phyloP scores from a whole-genome alignment of 1,284 basidiomycete species.

The Boletus sp. region DNA sequence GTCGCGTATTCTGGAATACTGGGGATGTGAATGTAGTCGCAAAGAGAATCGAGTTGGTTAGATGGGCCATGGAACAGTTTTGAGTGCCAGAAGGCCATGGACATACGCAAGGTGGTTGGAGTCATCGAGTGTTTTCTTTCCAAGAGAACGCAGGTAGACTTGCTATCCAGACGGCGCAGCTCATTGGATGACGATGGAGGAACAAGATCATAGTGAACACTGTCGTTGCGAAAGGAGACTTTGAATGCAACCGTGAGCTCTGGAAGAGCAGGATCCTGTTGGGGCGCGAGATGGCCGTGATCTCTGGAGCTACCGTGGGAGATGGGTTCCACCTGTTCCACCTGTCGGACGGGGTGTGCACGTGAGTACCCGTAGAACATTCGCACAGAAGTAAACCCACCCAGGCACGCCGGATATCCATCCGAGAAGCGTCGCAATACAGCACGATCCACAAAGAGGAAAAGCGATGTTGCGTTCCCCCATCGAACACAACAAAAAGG shows the following conservation, averaged over 20 bases:
- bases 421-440: no score
- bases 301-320: no score
- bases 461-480: no score
- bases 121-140: constrained; percentile 6
- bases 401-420: no score
- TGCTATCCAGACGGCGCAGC: background rate
- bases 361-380: no score
- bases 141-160: background rate
- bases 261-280: background rate
- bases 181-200: background rate
- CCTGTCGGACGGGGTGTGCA: no score
- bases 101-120: background rate
- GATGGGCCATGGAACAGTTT: background rate
- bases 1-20: background rate
- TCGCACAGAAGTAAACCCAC: no score
- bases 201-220: background rate
- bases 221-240: background rate
- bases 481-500: no score
- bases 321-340: no score
- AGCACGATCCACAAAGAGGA: no score
- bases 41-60: background rate
- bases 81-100: background rate
- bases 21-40: background rate
- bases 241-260: background rate
- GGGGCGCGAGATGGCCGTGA: background rate